Percentiles rank a stretch among this genome's conserved stretches.
phyloP scores from a whole-genome alignment of 176 grass and related monocot genomes.

The Zoysia pacifica region DNA sequence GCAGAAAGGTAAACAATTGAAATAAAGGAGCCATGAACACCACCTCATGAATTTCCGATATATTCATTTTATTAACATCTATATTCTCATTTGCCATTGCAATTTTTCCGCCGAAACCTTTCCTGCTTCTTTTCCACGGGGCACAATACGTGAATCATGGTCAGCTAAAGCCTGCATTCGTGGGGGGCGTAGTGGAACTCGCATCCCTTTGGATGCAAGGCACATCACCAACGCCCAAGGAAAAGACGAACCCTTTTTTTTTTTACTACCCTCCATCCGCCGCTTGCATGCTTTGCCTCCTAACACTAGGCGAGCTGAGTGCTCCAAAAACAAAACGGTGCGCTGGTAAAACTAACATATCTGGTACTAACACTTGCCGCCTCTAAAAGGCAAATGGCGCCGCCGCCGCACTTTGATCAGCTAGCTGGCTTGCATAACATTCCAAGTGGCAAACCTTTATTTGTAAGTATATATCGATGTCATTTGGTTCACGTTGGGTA shows the following conservation, averaged over 20 bases:
- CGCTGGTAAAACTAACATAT: constrained; percentile 41
- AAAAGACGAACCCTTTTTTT: constrained; percentile 25
- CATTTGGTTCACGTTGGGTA: constrained; percentile 14
- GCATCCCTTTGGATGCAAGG: constrained; percentile 63
- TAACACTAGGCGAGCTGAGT: constrained; percentile 37
- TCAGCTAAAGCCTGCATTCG: constrained; percentile 50
- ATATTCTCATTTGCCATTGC: background rate
- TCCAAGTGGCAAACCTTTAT: background rate
- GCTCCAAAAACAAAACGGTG: constrained; percentile 1
- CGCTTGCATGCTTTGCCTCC: constrained; percentile 46
- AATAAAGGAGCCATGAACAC: too few species aligned
- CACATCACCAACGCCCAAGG: constrained; percentile 46
- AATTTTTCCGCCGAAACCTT: constrained; percentile 36
- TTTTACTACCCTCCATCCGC: background rate
- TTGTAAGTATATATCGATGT: too few species aligned
- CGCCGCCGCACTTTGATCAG: background rate
- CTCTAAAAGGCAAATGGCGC: background rate
- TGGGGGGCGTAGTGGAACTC: constrained; percentile 51
- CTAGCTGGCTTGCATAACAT: constrained; percentile 1
- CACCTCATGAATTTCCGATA: too few species aligned
- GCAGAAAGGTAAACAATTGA: too few species aligned
- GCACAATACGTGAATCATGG: constrained; percentile 49
- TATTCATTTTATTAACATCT: background rate
- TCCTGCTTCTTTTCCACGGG: constrained; percentile 33
- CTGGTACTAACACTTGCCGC: background rate